These are phyloP conservation scores for Colletotrichum tropicale DNA, from an alignment of 2,329 filamentous ascomycete genomes.

Conservation along the genomic window DNA sequence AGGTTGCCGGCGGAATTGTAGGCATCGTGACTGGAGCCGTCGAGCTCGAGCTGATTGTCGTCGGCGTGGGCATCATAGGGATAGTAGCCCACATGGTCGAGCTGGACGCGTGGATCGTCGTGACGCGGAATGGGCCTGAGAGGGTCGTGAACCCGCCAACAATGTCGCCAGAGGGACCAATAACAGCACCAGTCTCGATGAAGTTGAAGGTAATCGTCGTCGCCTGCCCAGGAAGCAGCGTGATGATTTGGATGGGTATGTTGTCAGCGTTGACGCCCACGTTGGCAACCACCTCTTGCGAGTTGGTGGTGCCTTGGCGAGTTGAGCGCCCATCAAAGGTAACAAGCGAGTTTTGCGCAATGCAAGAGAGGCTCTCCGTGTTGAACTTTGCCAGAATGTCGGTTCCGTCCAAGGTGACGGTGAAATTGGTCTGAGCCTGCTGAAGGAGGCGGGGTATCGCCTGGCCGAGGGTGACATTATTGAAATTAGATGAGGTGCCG, in stretches of 20 bases:
- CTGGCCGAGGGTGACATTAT: conserved; percentile 80
- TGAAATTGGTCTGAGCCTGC: conserved; percentile 70
- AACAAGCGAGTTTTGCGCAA: conserved; percentile 84
- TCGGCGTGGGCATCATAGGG: conserved; percentile 25
- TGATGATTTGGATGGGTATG: conserved; percentile 26
- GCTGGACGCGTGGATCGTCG: conserved; percentile 16
- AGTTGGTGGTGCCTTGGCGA: conserved; percentile 34
- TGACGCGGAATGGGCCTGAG: conserved; percentile 25
- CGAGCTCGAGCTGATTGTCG: conserved; percentile 23
- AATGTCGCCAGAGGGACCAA: conserved; percentile 19
- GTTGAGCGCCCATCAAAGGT: conserved; percentile 71
- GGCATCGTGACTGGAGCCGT: conserved; percentile 17
- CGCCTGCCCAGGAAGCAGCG: conserved; percentile 28
- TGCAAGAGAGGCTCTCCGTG: conserved; percentile 76
- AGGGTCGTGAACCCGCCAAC: conserved; percentile 26
- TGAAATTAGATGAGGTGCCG: conserved; percentile 44
- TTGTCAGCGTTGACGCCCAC: conserved; percentile 6
- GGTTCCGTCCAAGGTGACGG: conserved; percentile 73
- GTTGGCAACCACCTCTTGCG: conserved; percentile 22
- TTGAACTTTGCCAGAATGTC: conserved; percentile 80
- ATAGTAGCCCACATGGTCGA: conserved; percentile 36
- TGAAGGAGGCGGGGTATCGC: conserved; percentile 77
- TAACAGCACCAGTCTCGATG: conserved; percentile 20
- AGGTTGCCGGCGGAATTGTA: conserved; percentile 22
- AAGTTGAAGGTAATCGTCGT: conserved; percentile 37